Base-by-base conservation (phyloP, 441 rosid genomes). In the Gossypium aridum region DNA sequence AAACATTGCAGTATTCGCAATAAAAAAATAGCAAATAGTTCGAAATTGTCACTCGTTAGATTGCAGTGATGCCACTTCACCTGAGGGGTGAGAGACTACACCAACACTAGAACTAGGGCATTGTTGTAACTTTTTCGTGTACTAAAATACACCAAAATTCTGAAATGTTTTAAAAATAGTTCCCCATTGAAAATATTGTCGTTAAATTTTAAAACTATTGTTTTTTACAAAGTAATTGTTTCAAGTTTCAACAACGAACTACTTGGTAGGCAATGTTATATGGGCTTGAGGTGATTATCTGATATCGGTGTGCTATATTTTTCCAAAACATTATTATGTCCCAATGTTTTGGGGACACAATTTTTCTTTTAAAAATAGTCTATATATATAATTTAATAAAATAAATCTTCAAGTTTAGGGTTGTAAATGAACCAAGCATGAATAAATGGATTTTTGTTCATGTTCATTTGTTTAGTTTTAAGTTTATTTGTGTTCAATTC, bases 31-130 rank as follows among this genome's bases (percentile, higher is more conserved):
- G 25, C 34, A 10, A 8, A 53, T 51, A 37, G 19, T 53, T 54
- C 16, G 53, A 25, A 25, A 28, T 13, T 4, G 9, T 10, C 65
- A 31, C 59, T 74, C n/a, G 23, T 49, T 64, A 79, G 79, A 63
- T 49, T 43, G 49, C 23, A 72, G 1, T 59, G 67, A 78, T 64
- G 45, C 49, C 16, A 60, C 59, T 57, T 66, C 61, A 74, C 22
- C 28, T 6, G 9, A 20, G 22, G 22, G 14, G n/a, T 79, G 14
- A 65, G 59, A 43, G 59, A 17, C 20, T 0, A 28, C 16, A 19
- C 62, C 64, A 13, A 43, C 31, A 54, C 73, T 39, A 51, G 78
- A 71, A 72, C 47, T 75, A 19, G 71, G 57, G 75, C 68, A 26
- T 65, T 56, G 49, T 13, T 49, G 69, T 47, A 34, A 78, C 75